phyloP scores from a whole-genome alignment of 345 rosid genomes.

The Cochlearia excelsa region DNA sequence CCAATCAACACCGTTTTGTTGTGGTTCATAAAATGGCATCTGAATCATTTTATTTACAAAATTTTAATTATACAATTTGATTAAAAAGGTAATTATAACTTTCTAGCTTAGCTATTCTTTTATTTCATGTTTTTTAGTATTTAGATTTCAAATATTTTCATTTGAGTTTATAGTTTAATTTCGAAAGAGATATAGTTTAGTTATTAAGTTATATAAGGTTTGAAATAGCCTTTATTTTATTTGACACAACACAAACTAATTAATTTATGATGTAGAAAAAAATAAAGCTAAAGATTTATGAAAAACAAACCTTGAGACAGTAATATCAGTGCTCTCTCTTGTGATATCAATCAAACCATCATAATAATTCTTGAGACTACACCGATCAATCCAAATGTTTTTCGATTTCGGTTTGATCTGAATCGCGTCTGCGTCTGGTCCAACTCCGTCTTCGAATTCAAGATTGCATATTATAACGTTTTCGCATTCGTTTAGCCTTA shows the following conservation, averaged over 20 bases:
- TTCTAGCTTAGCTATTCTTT: too few relatives aligned
- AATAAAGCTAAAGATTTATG: too few relatives aligned
- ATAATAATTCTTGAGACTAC: slow-evolving; percentile 78
- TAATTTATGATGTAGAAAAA: too few relatives aligned
- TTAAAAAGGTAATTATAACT: too few relatives aligned
- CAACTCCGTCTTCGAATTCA: slow-evolving; percentile 83
- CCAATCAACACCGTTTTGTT: slow-evolving; percentile 90
- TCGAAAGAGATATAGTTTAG: too few relatives aligned
- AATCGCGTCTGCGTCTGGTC: slow-evolving; percentile 85
- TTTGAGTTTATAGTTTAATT: too few relatives aligned
- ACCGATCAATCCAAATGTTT: slow-evolving; percentile 89
- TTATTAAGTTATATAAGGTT: too few relatives aligned
- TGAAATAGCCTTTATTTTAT: too few relatives aligned
- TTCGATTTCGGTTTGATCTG: slow-evolving; percentile 92
- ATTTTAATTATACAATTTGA: too few relatives aligned
- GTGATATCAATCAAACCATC: slow-evolving; percentile 97
- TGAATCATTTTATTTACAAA: slow-evolving; percentile 16
- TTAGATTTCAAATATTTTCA: too few relatives aligned
- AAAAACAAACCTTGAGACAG: slow-evolving; percentile 62
- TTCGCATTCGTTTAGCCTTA: slow-evolving; percentile 80
- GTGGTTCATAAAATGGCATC: slow-evolving; percentile 82
- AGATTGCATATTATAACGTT: slow-evolving; percentile 83
- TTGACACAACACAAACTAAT: too few relatives aligned
- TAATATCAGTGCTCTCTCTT: slow-evolving; percentile 85
- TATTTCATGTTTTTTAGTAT: too few relatives aligned